phyloP scores from a whole-genome alignment of 208 protist genomes.

The Sergeia podlipaevii region DNA sequence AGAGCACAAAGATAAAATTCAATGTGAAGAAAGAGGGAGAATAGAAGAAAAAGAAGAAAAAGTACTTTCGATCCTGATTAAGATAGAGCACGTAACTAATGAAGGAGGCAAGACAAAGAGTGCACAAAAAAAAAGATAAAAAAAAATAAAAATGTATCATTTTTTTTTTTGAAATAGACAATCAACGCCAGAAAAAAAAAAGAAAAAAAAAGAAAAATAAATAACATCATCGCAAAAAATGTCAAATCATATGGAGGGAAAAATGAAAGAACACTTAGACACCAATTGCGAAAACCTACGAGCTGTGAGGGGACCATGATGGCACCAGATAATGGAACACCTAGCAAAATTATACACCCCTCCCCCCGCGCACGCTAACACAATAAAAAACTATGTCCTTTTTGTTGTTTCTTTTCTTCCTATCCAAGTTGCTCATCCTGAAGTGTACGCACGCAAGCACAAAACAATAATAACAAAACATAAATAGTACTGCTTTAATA shows the following conservation, averaged over 20 bases:
- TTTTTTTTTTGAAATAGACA: background rate
- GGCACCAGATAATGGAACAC: background rate
- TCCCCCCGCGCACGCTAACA: no score
- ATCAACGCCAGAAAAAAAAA: background rate
- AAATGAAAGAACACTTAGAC: background rate
- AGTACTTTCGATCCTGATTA: no score
- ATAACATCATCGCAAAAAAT: background rate
- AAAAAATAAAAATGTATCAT: background rate
- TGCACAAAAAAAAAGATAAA: background rate
- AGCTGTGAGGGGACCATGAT: background rate
- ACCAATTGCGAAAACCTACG: background rate
- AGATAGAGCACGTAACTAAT: background rate
- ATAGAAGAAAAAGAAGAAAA: no score
- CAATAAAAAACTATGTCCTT: no score
- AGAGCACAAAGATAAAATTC: no score
- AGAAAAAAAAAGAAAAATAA: background rate
- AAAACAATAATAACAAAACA: no score
- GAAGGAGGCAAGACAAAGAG: conserved; percentile 10
- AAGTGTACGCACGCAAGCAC: no score
- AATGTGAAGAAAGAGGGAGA: no score
- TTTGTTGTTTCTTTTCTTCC: no score
- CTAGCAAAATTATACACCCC: no score
- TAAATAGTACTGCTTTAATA: no score
- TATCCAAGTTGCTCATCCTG: no score
- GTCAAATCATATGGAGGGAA: background rate